Conservation (phyloP, 108 stramenopile species). For the Nannochloropsis granulata region DNA sequence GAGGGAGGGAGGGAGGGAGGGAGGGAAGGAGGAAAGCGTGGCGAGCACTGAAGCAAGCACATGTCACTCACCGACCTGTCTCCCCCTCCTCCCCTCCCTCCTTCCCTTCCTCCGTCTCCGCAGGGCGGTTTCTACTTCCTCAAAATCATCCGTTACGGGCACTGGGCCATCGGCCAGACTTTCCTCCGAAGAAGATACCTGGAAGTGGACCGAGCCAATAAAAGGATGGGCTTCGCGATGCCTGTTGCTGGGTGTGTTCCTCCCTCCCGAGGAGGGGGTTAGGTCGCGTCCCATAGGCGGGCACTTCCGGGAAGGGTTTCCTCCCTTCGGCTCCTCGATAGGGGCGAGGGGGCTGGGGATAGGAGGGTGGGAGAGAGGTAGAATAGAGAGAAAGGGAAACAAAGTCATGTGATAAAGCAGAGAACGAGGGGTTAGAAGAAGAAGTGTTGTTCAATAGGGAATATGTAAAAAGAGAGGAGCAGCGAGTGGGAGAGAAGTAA, state of each 20-base stretch:
- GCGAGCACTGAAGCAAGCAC: neutral
- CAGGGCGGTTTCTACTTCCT: neutral
- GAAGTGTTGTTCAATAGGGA: too few relatives aligned
- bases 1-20: neutral
- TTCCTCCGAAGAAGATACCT: neutral
- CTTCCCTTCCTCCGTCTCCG: too few relatives aligned
- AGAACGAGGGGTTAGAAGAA: too few relatives aligned
- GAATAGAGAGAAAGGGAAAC: too few relatives aligned
- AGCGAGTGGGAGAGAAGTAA: too few relatives aligned
- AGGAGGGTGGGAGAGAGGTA: too few relatives aligned
- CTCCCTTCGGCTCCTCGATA: too few relatives aligned
- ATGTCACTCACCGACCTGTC: neutral
- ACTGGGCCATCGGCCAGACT: neutral
- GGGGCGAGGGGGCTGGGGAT: too few relatives aligned
- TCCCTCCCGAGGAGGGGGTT: neutral
- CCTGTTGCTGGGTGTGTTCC: neutral
- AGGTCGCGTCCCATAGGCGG: too few relatives aligned
- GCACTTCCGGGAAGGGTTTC: too few relatives aligned
- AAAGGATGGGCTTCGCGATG: neutral
- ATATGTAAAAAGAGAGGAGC: too few relatives aligned
- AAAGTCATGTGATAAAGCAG: too few relatives aligned
- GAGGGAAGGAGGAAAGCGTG: neutral
- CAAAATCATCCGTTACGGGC: neutral
- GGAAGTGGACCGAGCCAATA: neutral
- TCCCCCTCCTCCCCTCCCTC: neutral